These are phyloP conservation scores for Pholiota microspora DNA, from an alignment of 768 basidiomycete genomes.

Conservation along the genomic window DNA sequence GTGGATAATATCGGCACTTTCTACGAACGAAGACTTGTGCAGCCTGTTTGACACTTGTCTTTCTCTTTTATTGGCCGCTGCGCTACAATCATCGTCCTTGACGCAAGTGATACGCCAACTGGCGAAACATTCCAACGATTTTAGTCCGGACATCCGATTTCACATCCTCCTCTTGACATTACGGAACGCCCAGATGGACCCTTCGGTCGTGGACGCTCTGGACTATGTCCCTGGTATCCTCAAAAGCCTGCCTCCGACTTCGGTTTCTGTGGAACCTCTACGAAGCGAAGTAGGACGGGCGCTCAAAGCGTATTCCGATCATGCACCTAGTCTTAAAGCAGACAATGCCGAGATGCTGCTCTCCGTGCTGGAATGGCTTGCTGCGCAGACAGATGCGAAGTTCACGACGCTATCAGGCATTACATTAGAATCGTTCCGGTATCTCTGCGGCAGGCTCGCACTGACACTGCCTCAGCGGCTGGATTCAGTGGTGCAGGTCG, in stretches of 20 bases:
- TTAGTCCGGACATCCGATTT: slow-evolving; percentile 29
- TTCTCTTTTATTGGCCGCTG: slow-evolving; percentile 43
- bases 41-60: slow-evolving; percentile 40
- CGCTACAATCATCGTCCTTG: slow-evolving; percentile 44
- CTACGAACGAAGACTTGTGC: slow-evolving; percentile 41
- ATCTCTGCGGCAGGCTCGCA: slow-evolving; percentile 40
- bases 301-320: slow-evolving; percentile 28
- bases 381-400: slow-evolving; percentile 39
- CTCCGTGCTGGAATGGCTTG: slow-evolving; percentile 56
- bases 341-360: slow-evolving; percentile 38
- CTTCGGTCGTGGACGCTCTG: slow-evolving; percentile 21
- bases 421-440: slow-evolving; percentile 41
- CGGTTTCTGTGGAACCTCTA: slow-evolving; percentile 26
- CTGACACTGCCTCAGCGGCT: slow-evolving; percentile 24
- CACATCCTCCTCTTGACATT: slow-evolving; percentile 31
- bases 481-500: slow-evolving; percentile 20
- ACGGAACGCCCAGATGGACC: slow-evolving; percentile 28
- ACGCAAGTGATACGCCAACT: slow-evolving; percentile 36
- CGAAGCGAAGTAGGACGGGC: slow-evolving; percentile 33
- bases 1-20: slow-evolving; percentile 45
- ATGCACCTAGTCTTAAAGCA: slow-evolving; percentile 26
- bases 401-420: slow-evolving; percentile 49
- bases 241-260: slow-evolving; percentile 18
- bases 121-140: slow-evolving; percentile 22
- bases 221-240: slow-evolving; percentile 25